phyloP scores from a whole-genome alignment of 2,329 filamentous ascomycete species.

The Microdochium nivale region DNA sequence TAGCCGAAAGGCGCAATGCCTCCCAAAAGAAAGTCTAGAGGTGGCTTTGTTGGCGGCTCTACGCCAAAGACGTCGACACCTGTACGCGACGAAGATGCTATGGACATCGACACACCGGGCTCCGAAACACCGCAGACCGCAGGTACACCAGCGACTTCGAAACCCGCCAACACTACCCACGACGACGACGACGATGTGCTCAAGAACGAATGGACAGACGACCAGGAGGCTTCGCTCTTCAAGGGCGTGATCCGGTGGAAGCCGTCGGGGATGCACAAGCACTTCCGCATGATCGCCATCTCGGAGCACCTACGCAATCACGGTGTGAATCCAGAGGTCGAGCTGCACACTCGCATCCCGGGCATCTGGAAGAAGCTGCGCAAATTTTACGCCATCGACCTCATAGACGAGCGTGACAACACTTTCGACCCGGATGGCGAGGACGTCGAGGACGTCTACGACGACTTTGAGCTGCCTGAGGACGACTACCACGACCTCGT shows the following conservation, averaged over 20 bases:
- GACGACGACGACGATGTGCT: slow-evolving; percentile 28
- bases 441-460: slow-evolving; percentile 50
- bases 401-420: slow-evolving; percentile 78
- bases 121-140: slow-evolving; percentile 31
- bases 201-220: slow-evolving; percentile 84
- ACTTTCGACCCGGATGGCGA: slow-evolving; percentile 44
- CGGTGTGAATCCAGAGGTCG: slow-evolving; percentile 62
- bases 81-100: slow-evolving; percentile 47
- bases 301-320: slow-evolving; percentile 72
- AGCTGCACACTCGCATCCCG: slow-evolving; percentile 77
- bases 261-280: slow-evolving; percentile 92
- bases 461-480: slow-evolving; percentile 55
- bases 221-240: slow-evolving; percentile 86
- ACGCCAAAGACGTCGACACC: slow-evolving; percentile 41
- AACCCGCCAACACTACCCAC: slow-evolving; percentile 10
- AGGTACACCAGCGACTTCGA: slow-evolving; percentile 34
- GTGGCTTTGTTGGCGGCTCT: slow-evolving; percentile 41
- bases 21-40: slow-evolving; percentile 60
- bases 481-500: slow-evolving; percentile 37
- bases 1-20: no score
- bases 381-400: slow-evolving; percentile 75
- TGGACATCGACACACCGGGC: slow-evolving; percentile 44
- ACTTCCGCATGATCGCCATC: slow-evolving; percentile 86
- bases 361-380: slow-evolving; percentile 86
- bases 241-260: slow-evolving; percentile 94